Evolutionary conservation across 2,329 filamentous ascomycete genomes (phyloP).

Genomic region (Ascochyta lentis): DNA sequence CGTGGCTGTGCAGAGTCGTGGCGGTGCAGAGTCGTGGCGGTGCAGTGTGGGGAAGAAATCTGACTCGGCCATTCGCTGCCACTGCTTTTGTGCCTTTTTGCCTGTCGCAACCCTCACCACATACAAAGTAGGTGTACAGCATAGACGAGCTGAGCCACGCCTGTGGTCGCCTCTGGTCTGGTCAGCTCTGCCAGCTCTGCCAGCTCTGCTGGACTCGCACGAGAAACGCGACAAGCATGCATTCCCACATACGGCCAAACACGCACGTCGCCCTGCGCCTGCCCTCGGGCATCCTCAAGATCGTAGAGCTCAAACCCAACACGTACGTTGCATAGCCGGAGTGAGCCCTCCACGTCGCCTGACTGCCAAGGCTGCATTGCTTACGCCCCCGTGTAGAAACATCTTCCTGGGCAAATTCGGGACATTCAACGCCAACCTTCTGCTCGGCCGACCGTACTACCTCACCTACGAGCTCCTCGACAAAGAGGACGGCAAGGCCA

Average conservation of each 20-base stretch:
- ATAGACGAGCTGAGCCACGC: slow-evolving; percentile 4
- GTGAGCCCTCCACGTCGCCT: slow-evolving; percentile 35
- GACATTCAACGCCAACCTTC: slow-evolving; percentile 83
- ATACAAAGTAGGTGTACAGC: no score
- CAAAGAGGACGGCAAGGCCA: slow-evolving; percentile 65
- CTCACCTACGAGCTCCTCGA: slow-evolving; percentile 90
- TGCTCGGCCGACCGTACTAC: slow-evolving; percentile 90
- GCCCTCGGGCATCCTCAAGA: slow-evolving; percentile 64
- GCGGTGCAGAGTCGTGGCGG: slow-evolving; percentile 15
- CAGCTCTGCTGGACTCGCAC: slow-evolving; percentile 5
- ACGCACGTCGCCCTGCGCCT: slow-evolving; percentile 62
- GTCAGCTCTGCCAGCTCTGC: no score
- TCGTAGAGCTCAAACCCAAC: slow-evolving; percentile 67
- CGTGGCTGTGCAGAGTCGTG: slow-evolving; percentile 3
- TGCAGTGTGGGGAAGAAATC: slow-evolving; percentile 16
- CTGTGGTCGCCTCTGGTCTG: slow-evolving; percentile 1
- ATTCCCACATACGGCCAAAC: slow-evolving; percentile 57
- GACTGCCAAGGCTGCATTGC: neutral
- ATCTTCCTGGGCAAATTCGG: slow-evolving; percentile 94
- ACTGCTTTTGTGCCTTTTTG: slow-evolving; percentile 4
- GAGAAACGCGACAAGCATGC: slow-evolving; percentile 39
- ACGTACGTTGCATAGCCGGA: slow-evolving; percentile 62
- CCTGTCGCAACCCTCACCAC: slow-evolving; percentile 13
- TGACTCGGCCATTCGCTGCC: slow-evolving; percentile 1
- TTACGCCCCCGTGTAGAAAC: slow-evolving; percentile 61